Evolutionary conservation across 2,329 filamentous ascomycete species (phyloP).

Genomic region (Colletotrichum somersetense): DNA sequence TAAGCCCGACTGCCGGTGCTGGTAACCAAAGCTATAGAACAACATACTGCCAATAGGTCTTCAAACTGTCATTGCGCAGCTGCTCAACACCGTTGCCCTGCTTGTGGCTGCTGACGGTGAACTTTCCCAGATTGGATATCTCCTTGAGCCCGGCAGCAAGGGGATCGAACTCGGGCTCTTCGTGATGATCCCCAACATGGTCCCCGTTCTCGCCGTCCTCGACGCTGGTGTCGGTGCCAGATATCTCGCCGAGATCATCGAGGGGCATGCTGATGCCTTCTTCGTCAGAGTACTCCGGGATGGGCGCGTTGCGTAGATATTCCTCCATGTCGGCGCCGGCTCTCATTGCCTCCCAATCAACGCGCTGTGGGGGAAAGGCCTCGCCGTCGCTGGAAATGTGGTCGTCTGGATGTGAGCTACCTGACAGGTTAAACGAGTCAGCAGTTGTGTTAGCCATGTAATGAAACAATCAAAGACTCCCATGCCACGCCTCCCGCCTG

Average conservation of each 20-base stretch:
- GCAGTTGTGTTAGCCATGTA: constrained; percentile 8
- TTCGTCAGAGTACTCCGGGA: constrained; percentile 40
- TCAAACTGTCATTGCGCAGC: constrained; percentile 78
- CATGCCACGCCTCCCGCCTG: constrained; percentile 17
- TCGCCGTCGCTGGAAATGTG: constrained; percentile 37
- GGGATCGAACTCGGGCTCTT: constrained; percentile 63
- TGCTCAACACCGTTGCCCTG: constrained; percentile 83
- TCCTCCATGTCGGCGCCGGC: constrained; percentile 38
- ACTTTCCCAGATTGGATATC: constrained; percentile 85
- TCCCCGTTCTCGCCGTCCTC: constrained; percentile 48
- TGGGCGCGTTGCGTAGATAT: constrained; percentile 33
- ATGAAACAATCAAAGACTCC: constrained; percentile 20
- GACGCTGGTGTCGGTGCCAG: constrained; percentile 48
- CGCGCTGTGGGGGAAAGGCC: constrained; percentile 37
- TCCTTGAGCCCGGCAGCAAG: constrained; percentile 76
- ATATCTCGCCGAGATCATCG: constrained; percentile 40
- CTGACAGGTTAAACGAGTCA: constrained; percentile 32
- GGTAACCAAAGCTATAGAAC: constrained; percentile 47
- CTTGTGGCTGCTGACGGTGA: constrained; percentile 86
- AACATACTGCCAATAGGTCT: constrained; percentile 82
- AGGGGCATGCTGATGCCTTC: constrained; percentile 31
- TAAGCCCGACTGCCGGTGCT: neutral
- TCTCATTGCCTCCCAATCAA: constrained; percentile 41
- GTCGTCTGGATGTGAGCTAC: constrained; percentile 36
- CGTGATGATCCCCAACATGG: constrained; percentile 45